Base-by-base conservation (phyloP, 1,284 basidiomycete genomes). In the Coniferiporia weirii region DNA sequence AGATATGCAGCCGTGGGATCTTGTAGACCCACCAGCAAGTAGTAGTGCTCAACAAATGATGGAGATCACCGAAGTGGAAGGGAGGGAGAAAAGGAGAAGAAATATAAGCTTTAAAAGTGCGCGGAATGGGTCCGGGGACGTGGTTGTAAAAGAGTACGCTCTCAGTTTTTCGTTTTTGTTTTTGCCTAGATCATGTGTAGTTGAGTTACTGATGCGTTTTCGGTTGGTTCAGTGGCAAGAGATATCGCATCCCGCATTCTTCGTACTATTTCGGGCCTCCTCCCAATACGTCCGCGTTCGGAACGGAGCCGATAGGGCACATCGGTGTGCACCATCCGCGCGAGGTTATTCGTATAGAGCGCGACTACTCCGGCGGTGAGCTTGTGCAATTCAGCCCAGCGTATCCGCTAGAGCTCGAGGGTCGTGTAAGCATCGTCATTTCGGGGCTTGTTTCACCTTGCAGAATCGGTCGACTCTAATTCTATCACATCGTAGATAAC, bases 211-310 rank as follows among this genome's bases (percentile, higher is more conserved):
- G 53, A 43, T 12, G 46, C 46, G 20, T 17, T 44, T 10, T 32
- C 34, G 19, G 45, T 15, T 17, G 27, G 27, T 22, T 8, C 36
- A 58, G 60, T 58, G 60, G 60, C 48, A 58, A 61, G 43, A 57
- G 50, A 47, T 61, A 61, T 43, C 54, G 59, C 17, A 80, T 88
- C 64, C 90, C 89, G 27, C 83, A 83, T 65, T 92, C 90, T 0
- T 81, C 87, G 27, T 92, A 91, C 72, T 90, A 90, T 69, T 88
- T 85, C 71, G 89, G 89, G n/a, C 87, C 89, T 3, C 89, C 90
- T 15, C 78, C 84, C 3, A 68, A 80, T 19, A 83, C 84, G 63
- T 79, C 87, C 35, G 91, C 90, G 27, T 94, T 83, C 68, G 89
- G 89, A 2, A 86, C 86, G 0, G 72, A 78, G 15, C 89, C 91